phyloP scores from a whole-genome alignment of 176 grass and related monocot genomes.

The Musa beccarii region DNA sequence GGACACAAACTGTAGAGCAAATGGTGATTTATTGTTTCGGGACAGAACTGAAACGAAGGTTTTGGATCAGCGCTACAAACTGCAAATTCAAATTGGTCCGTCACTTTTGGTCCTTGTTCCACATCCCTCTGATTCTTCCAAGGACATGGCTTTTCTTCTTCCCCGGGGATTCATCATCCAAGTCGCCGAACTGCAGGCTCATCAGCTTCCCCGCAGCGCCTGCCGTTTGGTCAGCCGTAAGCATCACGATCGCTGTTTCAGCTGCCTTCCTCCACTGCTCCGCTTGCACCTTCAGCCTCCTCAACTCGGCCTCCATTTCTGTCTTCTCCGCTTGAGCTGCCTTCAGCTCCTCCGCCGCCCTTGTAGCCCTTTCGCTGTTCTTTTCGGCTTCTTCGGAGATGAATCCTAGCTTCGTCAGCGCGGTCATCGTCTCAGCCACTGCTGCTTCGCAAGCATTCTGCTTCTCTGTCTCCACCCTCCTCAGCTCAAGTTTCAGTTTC shows the following conservation, averaged over 20 bases:
- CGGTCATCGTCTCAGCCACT: constrained; percentile 20
- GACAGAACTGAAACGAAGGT: not conserved
- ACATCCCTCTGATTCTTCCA: constrained; percentile 87
- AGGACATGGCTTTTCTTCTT: constrained; percentile 81
- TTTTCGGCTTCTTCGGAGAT: constrained; percentile 20
- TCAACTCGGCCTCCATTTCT: constrained; percentile 67
- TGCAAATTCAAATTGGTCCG: not conserved
- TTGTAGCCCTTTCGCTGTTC: not conserved
- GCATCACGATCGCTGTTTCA: constrained; percentile 73
- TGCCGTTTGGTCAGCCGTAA: constrained; percentile 55
- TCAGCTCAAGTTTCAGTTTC: constrained; percentile 16
- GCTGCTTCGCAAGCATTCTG: constrained; percentile 30
- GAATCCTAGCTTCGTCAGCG: constrained; percentile 20
- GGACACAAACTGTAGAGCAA: no score
- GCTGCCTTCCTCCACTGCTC: constrained; percentile 98
- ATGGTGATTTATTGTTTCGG: not conserved
- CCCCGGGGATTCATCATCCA: constrained; percentile 57
- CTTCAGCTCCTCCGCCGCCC: constrained; percentile 14
- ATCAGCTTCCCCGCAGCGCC: constrained; percentile 49
- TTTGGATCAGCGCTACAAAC: not conserved
- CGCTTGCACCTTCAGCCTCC: constrained; percentile 76
- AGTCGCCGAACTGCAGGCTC: constrained; percentile 37
- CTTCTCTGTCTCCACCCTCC: constrained; percentile 17
- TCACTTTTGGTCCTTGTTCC: constrained; percentile 54
- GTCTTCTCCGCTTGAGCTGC: constrained; percentile 32